Percentiles rank a stretch among this genome's conserved stretches.
phyloP scores from a whole-genome alignment of 139 green algal species.

The Gonium pectorale region DNA sequence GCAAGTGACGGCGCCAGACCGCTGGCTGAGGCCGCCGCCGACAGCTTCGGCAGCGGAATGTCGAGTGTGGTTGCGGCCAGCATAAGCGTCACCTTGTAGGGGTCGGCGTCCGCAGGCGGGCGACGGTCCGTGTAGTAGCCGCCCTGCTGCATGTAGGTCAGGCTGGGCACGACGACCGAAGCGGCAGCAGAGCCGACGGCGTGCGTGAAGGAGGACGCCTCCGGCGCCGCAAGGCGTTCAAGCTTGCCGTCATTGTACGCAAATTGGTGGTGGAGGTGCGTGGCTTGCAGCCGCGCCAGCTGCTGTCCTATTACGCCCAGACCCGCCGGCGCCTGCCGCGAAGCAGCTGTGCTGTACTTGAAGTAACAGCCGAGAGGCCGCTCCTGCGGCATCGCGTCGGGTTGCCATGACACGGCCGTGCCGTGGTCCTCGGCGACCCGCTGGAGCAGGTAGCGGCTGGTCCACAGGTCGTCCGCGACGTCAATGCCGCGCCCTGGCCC shows the following conservation, averaged over 20 bases:
- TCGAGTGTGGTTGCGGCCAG: constrained; percentile 81
- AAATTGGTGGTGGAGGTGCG: constrained; percentile 75
- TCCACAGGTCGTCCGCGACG: constrained; percentile 79
- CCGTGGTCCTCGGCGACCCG: constrained; percentile 66
- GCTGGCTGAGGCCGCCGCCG: neutral
- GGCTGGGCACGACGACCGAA: constrained; percentile 72
- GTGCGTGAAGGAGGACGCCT: constrained; percentile 61
- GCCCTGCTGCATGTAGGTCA: constrained; percentile 50
- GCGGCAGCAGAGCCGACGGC: constrained; percentile 69
- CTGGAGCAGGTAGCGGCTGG: constrained; percentile 79
- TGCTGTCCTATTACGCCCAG: constrained; percentile 68
- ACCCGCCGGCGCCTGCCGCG: constrained; percentile 61
- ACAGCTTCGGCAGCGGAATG: constrained; percentile 49
- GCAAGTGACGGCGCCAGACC: neutral
- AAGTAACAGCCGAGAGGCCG: constrained; percentile 69
- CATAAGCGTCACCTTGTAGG: constrained; percentile 83
- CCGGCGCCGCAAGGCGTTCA: neutral
- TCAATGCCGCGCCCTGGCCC: constrained; percentile 78
- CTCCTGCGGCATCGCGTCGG: constrained; percentile 65
- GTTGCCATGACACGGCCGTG: constrained; percentile 72
- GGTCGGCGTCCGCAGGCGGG: constrained; percentile 79
- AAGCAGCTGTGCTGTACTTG: constrained; percentile 79
- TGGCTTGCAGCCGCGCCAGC: constrained; percentile 64
- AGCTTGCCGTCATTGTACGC: constrained; percentile 75
- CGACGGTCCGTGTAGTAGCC: constrained; percentile 84